These are phyloP conservation scores for Neurospora intermedia DNA, from an alignment of 495 filamentous ascomycete genomes.

Conservation along the genomic window DNA sequence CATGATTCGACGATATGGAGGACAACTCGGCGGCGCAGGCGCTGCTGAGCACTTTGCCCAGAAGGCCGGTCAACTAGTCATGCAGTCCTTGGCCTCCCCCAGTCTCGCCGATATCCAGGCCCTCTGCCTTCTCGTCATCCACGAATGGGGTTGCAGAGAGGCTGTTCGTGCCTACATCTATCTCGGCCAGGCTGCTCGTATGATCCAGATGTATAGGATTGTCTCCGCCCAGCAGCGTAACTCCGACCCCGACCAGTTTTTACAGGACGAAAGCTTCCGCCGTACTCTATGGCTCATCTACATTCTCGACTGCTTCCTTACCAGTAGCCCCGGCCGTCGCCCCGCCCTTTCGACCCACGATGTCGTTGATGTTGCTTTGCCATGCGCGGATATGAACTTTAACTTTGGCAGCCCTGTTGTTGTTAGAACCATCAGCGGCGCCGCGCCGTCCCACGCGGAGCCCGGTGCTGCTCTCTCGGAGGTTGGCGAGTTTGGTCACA, in stretches of 20 bases:
- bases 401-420: constrained; percentile 38
- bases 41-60: constrained; percentile 39
- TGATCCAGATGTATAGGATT: constrained; percentile 43
- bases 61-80: constrained; percentile 37
- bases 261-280: constrained; percentile 41
- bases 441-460: constrained; percentile 27
- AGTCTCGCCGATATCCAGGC: constrained; percentile 41
- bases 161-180: constrained; percentile 43
- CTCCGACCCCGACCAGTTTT: constrained; percentile 37
- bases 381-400: constrained; percentile 40
- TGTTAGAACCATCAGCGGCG: constrained; percentile 33
- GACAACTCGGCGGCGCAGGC: constrained; percentile 29
- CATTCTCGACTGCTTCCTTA: constrained; percentile 43
- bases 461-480: constrained; percentile 24
- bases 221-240: constrained; percentile 33
- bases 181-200: constrained; percentile 38
- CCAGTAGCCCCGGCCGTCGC: constrained; percentile 40
- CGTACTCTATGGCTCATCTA: constrained; percentile 43
- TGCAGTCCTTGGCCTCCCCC: constrained; percentile 35
- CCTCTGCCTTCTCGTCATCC: constrained; percentile 39
- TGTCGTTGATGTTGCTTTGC: constrained; percentile 35
- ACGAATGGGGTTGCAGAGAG: constrained; percentile 42
- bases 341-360: constrained; percentile 37
- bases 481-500: constrained; percentile 41
- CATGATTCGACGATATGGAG: constrained; percentile 40